Base-by-base conservation (phyloP, 2,329 filamentous ascomycete genomes). In the Coniella lustricola region DNA sequence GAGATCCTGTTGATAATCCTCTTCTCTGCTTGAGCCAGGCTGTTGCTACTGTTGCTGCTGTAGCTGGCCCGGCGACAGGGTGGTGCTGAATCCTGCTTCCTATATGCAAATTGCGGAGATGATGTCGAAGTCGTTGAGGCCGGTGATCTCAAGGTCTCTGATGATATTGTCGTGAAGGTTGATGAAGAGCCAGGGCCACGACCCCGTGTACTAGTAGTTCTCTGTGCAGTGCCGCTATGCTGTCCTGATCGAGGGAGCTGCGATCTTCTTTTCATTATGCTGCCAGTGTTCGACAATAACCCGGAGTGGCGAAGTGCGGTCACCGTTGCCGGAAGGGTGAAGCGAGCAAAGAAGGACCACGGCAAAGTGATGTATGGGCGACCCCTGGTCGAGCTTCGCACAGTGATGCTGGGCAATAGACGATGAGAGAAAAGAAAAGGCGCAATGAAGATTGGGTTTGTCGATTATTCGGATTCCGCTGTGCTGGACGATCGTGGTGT, bases 241-340 rank as follows among this genome's bases (percentile, higher is more conserved):
- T 63, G 59, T 55, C 60, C 55, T 50, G 60, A 55, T 55, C 62
- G 62, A 54, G 56, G 36, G 46, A 35, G 52, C 46, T 62, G 63
- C 56, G 64, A 61, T 51, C 57, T 58, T 38, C 58, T 51, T 57
- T 61, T 59, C 64, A 68, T 67, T 38, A 59, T 55, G 53, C 47
- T 46, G 22, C 33, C 48, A 31, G 35, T 47, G 20, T 47, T 49
- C 47, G 44, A 40, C 47, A 13, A 22, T 42, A 17, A 22, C 40
- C 43, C 43, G 43, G 42, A 35, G 32, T 33, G 40, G 50, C 29
- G 37, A 29, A 34, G 46, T 38, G 9, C 14, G 5, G 25, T 29
- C 25, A 10, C 25, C 5, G 25, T 29, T 17, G 22, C 38, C 14
- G 22, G n/a, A 4, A n/a, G 37, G 9, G 38, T 29, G 17, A 8